These are phyloP conservation scores for Cicer judaicum DNA, from an alignment of 306 rosid species.

Conservation along the genomic window DNA sequence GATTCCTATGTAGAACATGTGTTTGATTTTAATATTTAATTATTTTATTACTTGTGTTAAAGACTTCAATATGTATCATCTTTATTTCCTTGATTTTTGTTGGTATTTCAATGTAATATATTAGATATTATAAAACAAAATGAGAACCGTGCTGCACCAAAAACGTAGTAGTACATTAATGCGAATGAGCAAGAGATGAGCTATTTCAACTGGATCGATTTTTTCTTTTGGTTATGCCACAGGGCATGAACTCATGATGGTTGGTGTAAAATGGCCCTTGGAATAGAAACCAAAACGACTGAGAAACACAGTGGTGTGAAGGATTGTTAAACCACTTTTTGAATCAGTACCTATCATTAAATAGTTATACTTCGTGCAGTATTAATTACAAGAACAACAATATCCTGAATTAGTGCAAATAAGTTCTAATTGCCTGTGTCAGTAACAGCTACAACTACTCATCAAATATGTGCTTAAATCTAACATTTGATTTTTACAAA, in stretches of 20 bases:
- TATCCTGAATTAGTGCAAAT: not conserved
- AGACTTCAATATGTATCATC: too few relatives aligned
- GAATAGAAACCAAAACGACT: not conserved
- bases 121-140: too few relatives aligned
- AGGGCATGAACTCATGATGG: slow-evolving; percentile 2
- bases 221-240: not conserved
- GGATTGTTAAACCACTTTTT: not conserved
- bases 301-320: not conserved
- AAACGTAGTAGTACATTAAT: not conserved
- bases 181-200: not conserved
- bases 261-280: not conserved
- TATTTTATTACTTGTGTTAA: too few relatives aligned
- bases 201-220: not conserved
- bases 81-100: too few relatives aligned
- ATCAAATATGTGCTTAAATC: not conserved
- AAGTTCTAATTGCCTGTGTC: not conserved
- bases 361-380: not conserved
- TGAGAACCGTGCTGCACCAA: too few relatives aligned
- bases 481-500: slow-evolving; percentile 6
- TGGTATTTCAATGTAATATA: too few relatives aligned
- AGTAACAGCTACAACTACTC: slow-evolving; percentile 23
- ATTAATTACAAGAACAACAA: not conserved
- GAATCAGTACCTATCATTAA: not conserved
- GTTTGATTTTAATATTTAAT: too few relatives aligned
- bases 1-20: too few relatives aligned